Evolutionary conservation across 352 stramenopile species (phyloP).

Genomic region (Phytophthora foliorum): DNA sequence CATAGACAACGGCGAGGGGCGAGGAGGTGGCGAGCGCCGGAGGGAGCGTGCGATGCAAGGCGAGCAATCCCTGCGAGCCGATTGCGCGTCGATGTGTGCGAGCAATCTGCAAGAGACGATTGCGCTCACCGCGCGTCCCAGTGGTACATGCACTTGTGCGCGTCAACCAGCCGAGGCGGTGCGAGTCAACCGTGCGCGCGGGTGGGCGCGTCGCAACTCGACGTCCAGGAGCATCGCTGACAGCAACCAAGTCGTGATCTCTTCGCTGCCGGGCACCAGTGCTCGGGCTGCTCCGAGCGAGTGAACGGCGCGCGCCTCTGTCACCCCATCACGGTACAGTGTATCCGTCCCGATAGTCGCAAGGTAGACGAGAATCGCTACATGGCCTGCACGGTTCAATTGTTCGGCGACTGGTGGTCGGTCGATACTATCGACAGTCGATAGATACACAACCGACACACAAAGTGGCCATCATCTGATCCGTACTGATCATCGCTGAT

Average conservation of each 20-base stretch:
- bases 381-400: too few relatives aligned
- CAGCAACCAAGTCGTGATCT: background rate
- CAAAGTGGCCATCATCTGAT: slow-evolving; percentile 17
- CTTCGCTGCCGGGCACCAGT: background rate
- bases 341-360: slow-evolving; percentile 10
- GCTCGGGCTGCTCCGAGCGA: too few relatives aligned
- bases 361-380: too few relatives aligned
- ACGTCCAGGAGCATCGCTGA: too few relatives aligned
- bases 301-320: slow-evolving; percentile 4
- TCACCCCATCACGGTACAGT: too few relatives aligned
- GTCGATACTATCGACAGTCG: too few relatives aligned
- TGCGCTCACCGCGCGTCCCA: slow-evolving; percentile 11
- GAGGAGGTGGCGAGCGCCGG: background rate
- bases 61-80: slow-evolving; percentile 15
- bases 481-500: slow-evolving; percentile 18
- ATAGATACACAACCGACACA: background rate
- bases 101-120: background rate
- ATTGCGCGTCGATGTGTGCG: slow-evolving; percentile 13
- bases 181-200: slow-evolving; percentile 11
- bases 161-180: slow-evolving; percentile 3
- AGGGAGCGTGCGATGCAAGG: background rate
- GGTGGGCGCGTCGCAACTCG: background rate
- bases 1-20: slow-evolving; percentile 1
- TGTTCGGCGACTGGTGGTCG: too few relatives aligned
- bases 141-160: slow-evolving; percentile 15